A percentile compares a stretch with the other conserved stretches of the same genome.
Conservation (phyloP, 768 basidiomycete genomes). For the Hydnum rufescens region DNA sequence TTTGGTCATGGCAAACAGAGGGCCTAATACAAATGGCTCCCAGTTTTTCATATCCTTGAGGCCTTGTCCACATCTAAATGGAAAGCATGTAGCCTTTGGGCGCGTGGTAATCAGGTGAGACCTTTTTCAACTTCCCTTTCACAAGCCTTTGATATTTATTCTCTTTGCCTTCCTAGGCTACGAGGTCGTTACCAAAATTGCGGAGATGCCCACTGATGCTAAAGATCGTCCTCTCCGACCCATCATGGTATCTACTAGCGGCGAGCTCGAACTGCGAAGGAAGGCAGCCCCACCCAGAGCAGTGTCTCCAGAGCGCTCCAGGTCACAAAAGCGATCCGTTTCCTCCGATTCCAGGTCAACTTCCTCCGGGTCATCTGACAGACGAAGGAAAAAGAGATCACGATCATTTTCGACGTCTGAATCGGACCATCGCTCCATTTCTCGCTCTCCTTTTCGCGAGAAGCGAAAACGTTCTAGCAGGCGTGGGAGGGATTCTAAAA, state of each 20-base stretch:
- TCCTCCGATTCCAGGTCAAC: background rate
- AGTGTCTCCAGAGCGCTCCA: background rate
- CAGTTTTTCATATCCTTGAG: constrained; percentile 75
- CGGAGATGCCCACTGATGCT: constrained; percentile 45
- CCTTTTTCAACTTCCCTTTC: background rate
- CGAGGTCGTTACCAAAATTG: constrained; percentile 34
- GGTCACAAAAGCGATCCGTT: background rate
- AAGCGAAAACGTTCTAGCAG: constrained; percentile 6
- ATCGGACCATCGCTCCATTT: background rate
- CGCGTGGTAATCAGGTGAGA: constrained; percentile 22
- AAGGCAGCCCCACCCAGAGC: constrained; percentile 4
- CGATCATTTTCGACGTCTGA: background rate
- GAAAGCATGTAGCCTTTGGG: constrained; percentile 26
- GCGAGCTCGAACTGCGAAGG: constrained; percentile 60
- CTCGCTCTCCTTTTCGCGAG: constrained; percentile 5
- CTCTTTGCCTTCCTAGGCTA: constrained; percentile 13
- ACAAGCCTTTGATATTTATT: background rate
- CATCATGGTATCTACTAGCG: constrained; percentile 54
- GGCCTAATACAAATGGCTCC: constrained; percentile 61
- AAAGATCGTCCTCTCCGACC: constrained; percentile 53
- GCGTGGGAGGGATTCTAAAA: constrained; percentile 7
- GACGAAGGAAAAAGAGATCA: background rate
- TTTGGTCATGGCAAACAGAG: constrained; percentile 76
- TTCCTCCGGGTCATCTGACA: constrained; percentile 7
- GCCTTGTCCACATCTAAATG: constrained; percentile 55